These are phyloP conservation scores for Neurospora tetraspora DNA, from an alignment of 495 filamentous ascomycete genomes.

Conservation along the genomic window DNA sequence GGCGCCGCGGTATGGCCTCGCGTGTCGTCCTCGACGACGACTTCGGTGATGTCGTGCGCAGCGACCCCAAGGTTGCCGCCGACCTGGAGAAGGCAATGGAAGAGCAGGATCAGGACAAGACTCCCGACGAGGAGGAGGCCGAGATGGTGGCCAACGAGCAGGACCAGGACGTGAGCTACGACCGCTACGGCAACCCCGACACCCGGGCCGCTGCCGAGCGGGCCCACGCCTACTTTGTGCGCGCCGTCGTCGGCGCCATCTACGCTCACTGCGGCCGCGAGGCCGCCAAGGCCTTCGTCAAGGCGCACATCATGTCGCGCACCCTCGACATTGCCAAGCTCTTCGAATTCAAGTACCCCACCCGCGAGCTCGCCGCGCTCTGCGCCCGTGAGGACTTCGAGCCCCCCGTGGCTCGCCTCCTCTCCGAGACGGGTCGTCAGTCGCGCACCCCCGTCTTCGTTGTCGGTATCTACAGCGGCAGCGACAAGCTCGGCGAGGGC, in stretches of 20 bases:
- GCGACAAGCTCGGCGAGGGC: conserved; percentile 83
- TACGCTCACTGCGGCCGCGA: conserved; percentile 69
- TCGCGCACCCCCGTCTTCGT: conserved; percentile 81
- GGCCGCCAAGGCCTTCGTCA: conserved; percentile 67
- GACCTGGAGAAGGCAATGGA: background rate
- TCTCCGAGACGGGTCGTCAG: conserved; percentile 77
- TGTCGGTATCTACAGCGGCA: conserved; percentile 85
- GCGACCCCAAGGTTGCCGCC: background rate
- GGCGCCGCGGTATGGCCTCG: conserved; percentile 60
- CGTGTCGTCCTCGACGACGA: conserved; percentile 68
- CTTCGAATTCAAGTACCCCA: conserved; percentile 76
- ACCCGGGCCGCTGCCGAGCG: conserved; percentile 19
- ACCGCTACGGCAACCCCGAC: conserved; percentile 20
- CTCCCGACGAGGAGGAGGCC: conserved; percentile 1
- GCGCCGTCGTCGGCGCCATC: conserved; percentile 70
- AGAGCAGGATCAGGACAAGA: background rate
- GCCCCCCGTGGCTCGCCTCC: conserved; percentile 70
- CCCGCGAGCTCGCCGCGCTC: conserved; percentile 65
- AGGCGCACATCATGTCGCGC: conserved; percentile 70
- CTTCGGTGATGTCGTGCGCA: conserved; percentile 53
- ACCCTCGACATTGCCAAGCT: conserved; percentile 63
- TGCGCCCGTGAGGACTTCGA: conserved; percentile 88
- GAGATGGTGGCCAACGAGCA: background rate
- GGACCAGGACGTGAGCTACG: conserved; percentile 2
- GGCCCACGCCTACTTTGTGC: conserved; percentile 55